phyloP scores from a whole-genome alignment of 2,329 filamentous ascomycete genomes.

The Orbilia brochopaga region DNA sequence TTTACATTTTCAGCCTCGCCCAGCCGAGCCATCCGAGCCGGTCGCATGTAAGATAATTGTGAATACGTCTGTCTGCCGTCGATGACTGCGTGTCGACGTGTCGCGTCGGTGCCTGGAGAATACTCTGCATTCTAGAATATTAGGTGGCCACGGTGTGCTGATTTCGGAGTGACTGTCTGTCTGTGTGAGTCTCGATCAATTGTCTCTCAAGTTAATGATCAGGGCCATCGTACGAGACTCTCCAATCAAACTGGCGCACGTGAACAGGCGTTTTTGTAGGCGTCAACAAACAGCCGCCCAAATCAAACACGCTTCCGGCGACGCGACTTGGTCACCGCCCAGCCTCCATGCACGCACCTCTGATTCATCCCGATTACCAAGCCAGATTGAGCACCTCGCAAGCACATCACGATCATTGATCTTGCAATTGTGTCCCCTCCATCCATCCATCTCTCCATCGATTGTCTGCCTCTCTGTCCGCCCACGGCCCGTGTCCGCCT shows the following conservation, averaged over 20 bases:
- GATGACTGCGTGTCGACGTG: too few relatives aligned
- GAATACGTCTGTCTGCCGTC: background rate
- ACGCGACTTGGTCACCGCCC: background rate
- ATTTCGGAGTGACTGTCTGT: too few relatives aligned
- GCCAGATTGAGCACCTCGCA: background rate
- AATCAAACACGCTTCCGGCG: background rate
- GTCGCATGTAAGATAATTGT: background rate
- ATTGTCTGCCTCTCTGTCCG: slow-evolving; percentile 29
- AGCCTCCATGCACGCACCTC: background rate
- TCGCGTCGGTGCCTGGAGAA: too few relatives aligned
- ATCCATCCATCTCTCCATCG: background rate
- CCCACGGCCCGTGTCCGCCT: background rate
- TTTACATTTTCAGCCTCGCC: background rate
- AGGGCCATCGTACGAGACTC: background rate
- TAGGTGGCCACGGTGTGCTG: too few relatives aligned
- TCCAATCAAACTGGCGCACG: background rate
- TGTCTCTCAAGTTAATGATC: too few relatives aligned
- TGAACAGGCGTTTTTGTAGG: slow-evolving; percentile 2
- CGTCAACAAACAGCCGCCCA: slow-evolving; percentile 21
- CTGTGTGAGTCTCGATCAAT: too few relatives aligned
- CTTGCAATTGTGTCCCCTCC: background rate
- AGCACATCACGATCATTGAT: background rate
- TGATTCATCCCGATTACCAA: background rate
- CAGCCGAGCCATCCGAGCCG: background rate
- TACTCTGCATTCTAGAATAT: too few relatives aligned